Conservation (phyloP, 140 eudicot genomes). For the Oenanthe javanica region DNA sequence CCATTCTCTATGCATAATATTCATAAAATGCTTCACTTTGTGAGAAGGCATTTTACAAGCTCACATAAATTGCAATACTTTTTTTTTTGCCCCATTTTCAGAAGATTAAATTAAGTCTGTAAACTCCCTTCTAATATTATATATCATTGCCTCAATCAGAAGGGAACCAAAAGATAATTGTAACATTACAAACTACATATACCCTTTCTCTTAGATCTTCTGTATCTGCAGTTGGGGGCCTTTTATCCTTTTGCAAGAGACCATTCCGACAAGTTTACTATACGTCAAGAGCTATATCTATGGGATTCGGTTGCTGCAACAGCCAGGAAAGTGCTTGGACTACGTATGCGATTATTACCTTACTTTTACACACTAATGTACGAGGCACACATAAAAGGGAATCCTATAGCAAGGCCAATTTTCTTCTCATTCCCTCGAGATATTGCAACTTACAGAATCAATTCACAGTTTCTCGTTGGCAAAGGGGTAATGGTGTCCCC, state of each 20-base stretch:
- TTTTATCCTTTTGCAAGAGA: conserved; percentile 84
- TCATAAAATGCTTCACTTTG: not conserved
- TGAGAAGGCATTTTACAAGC: not conserved
- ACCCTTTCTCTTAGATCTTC: not conserved
- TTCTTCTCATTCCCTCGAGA: conserved; percentile 74
- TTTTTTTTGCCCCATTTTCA: not conserved
- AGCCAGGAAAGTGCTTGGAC: conserved; percentile 62
- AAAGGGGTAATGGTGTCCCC: conserved; percentile 76
- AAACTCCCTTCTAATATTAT: not conserved
- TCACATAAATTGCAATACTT: not conserved
- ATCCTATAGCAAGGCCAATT: conserved; percentile 69
- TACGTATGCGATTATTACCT: conserved; percentile 63
- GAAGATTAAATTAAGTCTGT: not conserved
- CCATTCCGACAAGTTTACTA: conserved; percentile 34
- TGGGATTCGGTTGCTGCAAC: conserved; percentile 83
- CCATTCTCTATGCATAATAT: not conserved
- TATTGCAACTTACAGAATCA: conserved; percentile 43
- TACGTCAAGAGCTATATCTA: conserved; percentile 64
- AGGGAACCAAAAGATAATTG: not conserved
- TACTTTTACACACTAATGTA: conserved; percentile 70
- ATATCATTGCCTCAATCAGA: not conserved
- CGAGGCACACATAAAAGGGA: conserved; percentile 57
- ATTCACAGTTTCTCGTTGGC: conserved; percentile 70
- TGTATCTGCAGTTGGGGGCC: conserved; percentile 57
- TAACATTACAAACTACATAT: not conserved